Base-by-base conservation (phyloP, 352 stramenopile genomes). In the Pythium myriotylum region DNA sequence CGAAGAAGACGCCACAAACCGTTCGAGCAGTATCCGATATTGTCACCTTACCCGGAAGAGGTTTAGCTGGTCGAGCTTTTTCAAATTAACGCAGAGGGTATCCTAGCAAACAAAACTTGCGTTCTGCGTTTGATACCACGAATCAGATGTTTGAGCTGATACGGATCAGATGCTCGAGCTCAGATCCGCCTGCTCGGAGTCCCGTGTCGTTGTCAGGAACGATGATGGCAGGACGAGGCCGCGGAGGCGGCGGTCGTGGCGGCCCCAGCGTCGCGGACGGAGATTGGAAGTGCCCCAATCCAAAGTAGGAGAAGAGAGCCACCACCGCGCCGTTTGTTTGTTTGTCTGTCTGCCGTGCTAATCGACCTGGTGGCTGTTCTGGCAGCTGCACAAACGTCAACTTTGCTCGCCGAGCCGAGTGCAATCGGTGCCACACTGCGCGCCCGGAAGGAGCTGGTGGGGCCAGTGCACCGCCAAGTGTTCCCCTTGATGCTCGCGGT, bases 201-300 rank as follows among this genome's bases (percentile, higher is more conserved):
- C n/a, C n/a, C 3, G 13, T 16, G 8, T 43, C 8, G 33, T 20
- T 13, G 29, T 6, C 48, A n/a, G 24, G 20, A 51, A 33, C 14
- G 16, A 62, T 22, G 13, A 71, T 71, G 64, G 27, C 56, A 29
- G 56, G 24, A 7, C 62, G 54, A 13, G 48, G 47, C 26, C 27
- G 70, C 22, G 70, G 76, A 9, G 76, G 73, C 19, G 66, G 79
- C 23, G 78, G 73, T 14, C 66, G 79, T n/a, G 81, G 63, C 24
- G 56, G 51, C 74, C 65, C 81, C 81, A 73, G 68, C 77, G 47
- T 81, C 67, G 53, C 58, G 22, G 80, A 91, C 7, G 83, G 85
- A 23, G 83, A 94, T 70, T 94, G 85, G 85, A 63, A 75, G 52
- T 94, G 85, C 47, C 83, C 85, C n/a, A 94, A 94, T 63, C 77